Evolutionary conservation across 805 yeast genomes (phyloP), one percentile per base, ranked within the genome.

Genomic region (Kluyveromyces dobzhanskii): DNA sequence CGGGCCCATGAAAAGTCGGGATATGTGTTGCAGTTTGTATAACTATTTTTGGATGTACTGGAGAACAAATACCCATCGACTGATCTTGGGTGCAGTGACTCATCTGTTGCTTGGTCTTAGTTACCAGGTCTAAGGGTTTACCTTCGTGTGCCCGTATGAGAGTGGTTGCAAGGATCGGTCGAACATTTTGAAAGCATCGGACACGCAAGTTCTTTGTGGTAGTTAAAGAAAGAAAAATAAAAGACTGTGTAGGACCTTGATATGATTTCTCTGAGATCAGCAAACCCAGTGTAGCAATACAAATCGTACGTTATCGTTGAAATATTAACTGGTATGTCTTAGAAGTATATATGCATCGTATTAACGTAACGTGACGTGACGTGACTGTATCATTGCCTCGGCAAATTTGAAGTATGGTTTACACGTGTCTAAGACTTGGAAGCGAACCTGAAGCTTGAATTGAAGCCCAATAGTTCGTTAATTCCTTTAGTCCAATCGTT

Each of bases 401-500:
- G n/a, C n/a, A n/a, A n/a, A n/a, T n/a, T n/a, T n/a, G n/a, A n/a
- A n/a, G n/a, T n/a, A n/a, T n/a, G n/a, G n/a, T n/a, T n/a, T n/a
- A n/a, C n/a, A n/a, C n/a, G n/a, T n/a, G n/a, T 21, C 24, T 21
- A 21, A 6, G 8, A 6, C 27, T 32, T 19, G 1, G 35, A 48
- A 34, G 59, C 61, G 41, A 71, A 70, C 50, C 80, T 79, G 57
- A 88, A 88, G 39, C 86, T 74, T 10, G 87, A 78, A 57, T 88
- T 88, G 69, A 88, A 88, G 2, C 97, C 96, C 32, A 88, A 62
- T 42, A 88, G 69, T 49, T 85, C 88, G 53, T 88, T 90, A 40
- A 90, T 78, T 25, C 94, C 95, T 42, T 73, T 74, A 2, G 88
- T 87, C 97, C 97, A 90, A 55, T 90, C 97, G 47, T 82, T 80